Evolutionary conservation across 495 filamentous ascomycete genomes (phyloP), one percentile per base, ranked within the genome.

Genomic region (Aspergillus carlsbadensis): DNA sequence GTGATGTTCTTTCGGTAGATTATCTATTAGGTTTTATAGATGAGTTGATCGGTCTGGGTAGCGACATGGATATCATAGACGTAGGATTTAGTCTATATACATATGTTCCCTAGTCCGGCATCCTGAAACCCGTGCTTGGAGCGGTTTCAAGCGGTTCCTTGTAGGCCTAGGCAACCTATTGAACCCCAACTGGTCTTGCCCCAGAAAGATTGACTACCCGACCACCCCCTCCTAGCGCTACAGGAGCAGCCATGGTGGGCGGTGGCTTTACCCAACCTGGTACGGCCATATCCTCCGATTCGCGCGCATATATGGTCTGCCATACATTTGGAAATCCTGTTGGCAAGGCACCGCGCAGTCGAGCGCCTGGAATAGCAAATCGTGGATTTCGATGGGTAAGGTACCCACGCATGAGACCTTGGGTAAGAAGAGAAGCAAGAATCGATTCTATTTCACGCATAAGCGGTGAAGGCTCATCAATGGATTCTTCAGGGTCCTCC

Each of bases 341-440:
- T 5, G 80, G 78, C 44, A 89, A 63, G 1, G 83, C 79, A 2
- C 80, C 79, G 1, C 74, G 82, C 47, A 80, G 71, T 63, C 88
- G 89, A 14, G 90, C 83, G 6, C 94, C 92, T 24, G 88, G 82
- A 34, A 97, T 87, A 5, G 91, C 92, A 57, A 96, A 95, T 17
- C 85, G 83, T 24, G 77, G 80, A 60, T 85, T 85, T 31, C 79
- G 74, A 61, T 94, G 89, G 10, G 89, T 89, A 20, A 97, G 80
- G 60, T 92, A 98, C 5, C 94, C 94, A 53, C 86, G 85, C 47
- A 97, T 78, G n/a, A 97, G 75, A 7, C 87, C 88, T 68, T 96
- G 90, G 24, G 87, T 84, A 14, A 96, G 80, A 6, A 97, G 75
- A 1, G 87, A 88, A 1, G 88, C 81, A 10, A 95, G 76, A 3